Evolutionary conservation across 2,329 filamentous ascomycete genomes (phyloP), one percentile per base, ranked within the genome.

Genomic region (Microdochium paspali): DNA sequence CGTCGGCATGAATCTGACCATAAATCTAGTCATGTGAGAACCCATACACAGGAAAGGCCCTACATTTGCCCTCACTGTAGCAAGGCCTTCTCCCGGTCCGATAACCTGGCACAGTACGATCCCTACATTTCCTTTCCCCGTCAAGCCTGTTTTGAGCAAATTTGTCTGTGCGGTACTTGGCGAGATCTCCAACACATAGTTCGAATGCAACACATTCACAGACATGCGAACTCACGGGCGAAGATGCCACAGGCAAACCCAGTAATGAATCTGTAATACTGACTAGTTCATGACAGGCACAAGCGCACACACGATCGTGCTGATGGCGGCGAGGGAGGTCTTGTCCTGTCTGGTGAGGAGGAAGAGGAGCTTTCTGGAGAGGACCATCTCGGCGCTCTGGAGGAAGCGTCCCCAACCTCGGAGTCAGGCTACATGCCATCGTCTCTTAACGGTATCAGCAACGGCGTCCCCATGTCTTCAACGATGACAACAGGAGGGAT

Each of bases 51-150:
- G 77, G 93, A 98, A 76, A 88, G 91, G 72, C 93, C 93, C 58
- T 98, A 98, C 70, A 85, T 94, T 64, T 98, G 93, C 80, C 87
- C 87, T 58, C 85, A 95, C 68, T 98, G 93, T 81, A 95, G 87
- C 78, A 97, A 97, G 77, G 91, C 91, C 56, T 98, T 98, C 69
- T 97, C 93, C 50, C 80, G 93, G 71, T 97, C 91, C 62, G 93
- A 98, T 74, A 98, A 98, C 68, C 85, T 98, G 70, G 93, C 93
- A 67, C 93, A 98, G 87, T 95, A 89, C 71, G 80, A 62, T 58
- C 62, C 63, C 60, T 50, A 53, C 51, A 54, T 66, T 67, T 70
- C 61, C 54, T 67, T 62, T 52, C 52, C 60, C 53, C 66, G 54
- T 66, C 51, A 55, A 60, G 61, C 55, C 43, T 58, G 61, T 55